phyloP scores from a whole-genome alignment of 805 yeast genomes.

The Metschnikowia bowlesiae region DNA sequence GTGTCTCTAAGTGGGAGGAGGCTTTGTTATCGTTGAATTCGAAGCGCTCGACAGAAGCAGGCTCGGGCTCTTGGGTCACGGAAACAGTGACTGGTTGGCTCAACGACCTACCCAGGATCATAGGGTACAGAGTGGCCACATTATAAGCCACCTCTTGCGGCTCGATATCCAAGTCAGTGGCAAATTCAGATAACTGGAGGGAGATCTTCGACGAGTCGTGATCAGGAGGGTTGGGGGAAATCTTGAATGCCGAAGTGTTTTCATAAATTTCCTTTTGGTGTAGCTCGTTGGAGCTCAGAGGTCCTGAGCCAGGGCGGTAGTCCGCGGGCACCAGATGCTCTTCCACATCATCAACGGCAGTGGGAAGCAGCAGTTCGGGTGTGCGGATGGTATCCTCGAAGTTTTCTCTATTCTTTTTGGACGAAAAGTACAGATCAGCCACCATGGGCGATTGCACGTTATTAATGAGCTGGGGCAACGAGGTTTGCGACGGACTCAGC shows the following conservation, averaged over 20 bases:
- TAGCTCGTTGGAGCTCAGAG: not conserved
- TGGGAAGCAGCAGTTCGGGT: conserved; percentile 3
- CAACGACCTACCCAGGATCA: conserved; percentile 12
- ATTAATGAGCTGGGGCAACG: conserved; percentile 11
- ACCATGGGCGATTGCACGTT: conserved; percentile 13
- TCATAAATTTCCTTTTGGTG: conserved; percentile 7
- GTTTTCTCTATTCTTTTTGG: conserved; percentile 2
- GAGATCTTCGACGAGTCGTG: conserved; percentile 11
- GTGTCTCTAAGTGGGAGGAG: not conserved
- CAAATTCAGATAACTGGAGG: conserved; percentile 13
- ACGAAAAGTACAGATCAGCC: conserved; percentile 14
- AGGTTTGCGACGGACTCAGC: conserved; percentile 7
- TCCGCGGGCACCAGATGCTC: not conserved
- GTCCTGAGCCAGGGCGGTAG: not conserved
- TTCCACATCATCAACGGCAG: conserved; percentile 2
- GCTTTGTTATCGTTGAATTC: not conserved
- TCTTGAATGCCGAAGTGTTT: conserved; percentile 15
- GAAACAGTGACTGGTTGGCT: conserved; percentile 12
- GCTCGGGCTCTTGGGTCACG: conserved; percentile 9
- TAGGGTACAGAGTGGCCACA: conserved; percentile 4
- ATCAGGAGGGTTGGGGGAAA: conserved; percentile 9
- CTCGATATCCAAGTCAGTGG: conserved; percentile 15
- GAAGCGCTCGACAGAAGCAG: conserved; percentile 2
- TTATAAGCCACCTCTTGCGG: conserved; percentile 11
- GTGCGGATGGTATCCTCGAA: conserved; percentile 2